Evolutionary conservation across 129 eudicot genomes (phyloP).

Genomic region (Centella asiatica): DNA sequence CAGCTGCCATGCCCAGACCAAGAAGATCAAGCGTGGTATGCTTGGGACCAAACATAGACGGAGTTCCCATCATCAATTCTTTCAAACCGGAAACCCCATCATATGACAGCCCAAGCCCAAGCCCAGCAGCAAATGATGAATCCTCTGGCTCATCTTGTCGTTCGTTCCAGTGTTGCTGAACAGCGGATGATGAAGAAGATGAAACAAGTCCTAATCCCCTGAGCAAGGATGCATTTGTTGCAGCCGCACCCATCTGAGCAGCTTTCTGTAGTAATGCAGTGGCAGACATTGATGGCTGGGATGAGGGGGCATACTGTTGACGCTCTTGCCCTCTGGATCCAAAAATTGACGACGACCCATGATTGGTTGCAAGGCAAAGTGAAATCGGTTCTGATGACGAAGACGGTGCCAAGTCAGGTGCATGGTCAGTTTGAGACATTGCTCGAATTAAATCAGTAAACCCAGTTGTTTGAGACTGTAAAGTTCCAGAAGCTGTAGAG

Average conservation of each 20-base stretch:
- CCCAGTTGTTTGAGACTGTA: slow-evolving; percentile 48
- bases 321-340: slow-evolving; percentile 55
- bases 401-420: slow-evolving; percentile 34
- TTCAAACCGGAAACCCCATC: slow-evolving; percentile 75
- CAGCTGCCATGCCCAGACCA: slow-evolving; percentile 93
- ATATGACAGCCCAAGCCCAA: slow-evolving; percentile 65
- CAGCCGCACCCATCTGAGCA: slow-evolving; percentile 89
- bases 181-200: slow-evolving; percentile 27
- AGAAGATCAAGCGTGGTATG: slow-evolving; percentile 92
- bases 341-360: slow-evolving; percentile 65
- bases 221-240: slow-evolving; percentile 64
- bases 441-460: slow-evolving; percentile 42
- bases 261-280: slow-evolving; percentile 95
- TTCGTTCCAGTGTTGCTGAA: slow-evolving; percentile 36
- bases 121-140: slow-evolving; percentile 46
- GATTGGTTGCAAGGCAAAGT: slow-evolving; percentile 67
- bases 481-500: slow-evolving; percentile 50
- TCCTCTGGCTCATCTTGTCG: slow-evolving; percentile 34
- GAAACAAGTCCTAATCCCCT: slow-evolving; percentile 68
- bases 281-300: slow-evolving; percentile 95
- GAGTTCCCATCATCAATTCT: slow-evolving; percentile 87
- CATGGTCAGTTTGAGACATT: slow-evolving; percentile 29
- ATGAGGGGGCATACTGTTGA: slow-evolving; percentile 63
- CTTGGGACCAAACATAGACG: slow-evolving; percentile 81
- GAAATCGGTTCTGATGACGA: slow-evolving; percentile 59